Evolutionary conservation across 2,329 filamentous ascomycete species (phyloP), one percentile per base, ranked within the genome.

Genomic region (Fusarium robinianum): DNA sequence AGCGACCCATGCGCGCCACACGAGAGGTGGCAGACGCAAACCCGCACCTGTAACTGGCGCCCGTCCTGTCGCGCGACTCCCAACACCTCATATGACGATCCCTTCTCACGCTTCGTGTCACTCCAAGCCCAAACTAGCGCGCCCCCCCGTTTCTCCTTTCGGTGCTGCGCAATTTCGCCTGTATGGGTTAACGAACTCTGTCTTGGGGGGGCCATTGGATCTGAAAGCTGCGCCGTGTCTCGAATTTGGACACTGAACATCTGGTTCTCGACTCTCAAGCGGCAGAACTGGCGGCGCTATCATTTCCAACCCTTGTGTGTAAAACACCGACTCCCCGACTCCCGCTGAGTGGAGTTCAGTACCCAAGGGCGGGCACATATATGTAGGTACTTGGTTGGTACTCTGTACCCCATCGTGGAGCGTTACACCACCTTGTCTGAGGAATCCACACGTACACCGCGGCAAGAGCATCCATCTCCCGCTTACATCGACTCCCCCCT

Each of bases 1-100:
- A 50, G 46, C 36, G 35, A 53, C 37, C 46, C 45, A 44, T 37
- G 36, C 36, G 25, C 35, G 18, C 46, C 34, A 31, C 35, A 38
- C 48, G 18, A 34, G 14, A 31, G 24, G 30, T 24, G 22, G 8
- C 26, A 19, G 31, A 48, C 26, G 45, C 38, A 26, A 48, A 36
- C 27, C 31, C 49, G 29, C 42, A 40, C 51, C 51, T 49, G 51
- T 55, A 52, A 55, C 51, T 55, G 39, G 49, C 51, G 51, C 51
- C 51, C 31, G 37, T 30, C 27, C 46, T 36, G 32, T 49, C 42
- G 51, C 51, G 46, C 51, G 47, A 55, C 51, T 55, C 50, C 46
- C 39, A 22, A 38, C 48, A 45, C 47, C 48, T 21, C 27, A 26
- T 37, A 38, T 41, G 41, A 40, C 46, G 36, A n/a, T n/a, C n/a